Percentiles rank a stretch among this genome's conserved stretches.
phyloP scores from a whole-genome alignment of 139 green algal species.

The Dunaliella primolecta region DNA sequence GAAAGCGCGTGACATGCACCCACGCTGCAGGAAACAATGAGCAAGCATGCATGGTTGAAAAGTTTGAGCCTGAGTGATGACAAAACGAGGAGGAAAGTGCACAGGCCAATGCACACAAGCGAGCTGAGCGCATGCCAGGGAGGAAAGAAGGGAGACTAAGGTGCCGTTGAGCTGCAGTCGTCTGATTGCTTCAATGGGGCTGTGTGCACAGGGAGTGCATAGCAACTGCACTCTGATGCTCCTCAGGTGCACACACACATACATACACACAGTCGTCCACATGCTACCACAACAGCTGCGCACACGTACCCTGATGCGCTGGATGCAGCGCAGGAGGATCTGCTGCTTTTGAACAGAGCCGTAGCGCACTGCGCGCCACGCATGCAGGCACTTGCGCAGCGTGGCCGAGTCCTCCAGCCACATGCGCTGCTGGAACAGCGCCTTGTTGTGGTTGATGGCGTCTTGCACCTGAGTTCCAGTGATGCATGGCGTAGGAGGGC shows the following conservation, averaged over 20 bases:
- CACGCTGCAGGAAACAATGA: conserved; percentile 26
- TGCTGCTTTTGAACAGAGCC: conserved; percentile 49
- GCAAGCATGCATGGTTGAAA: neutral
- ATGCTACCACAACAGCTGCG: too few relatives aligned
- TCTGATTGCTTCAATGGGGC: too few relatives aligned
- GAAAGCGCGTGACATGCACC: conserved; percentile 51
- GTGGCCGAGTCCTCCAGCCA: conserved; percentile 38
- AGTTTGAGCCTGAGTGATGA: neutral
- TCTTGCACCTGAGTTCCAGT: conserved; percentile 68
- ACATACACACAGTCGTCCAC: too few relatives aligned
- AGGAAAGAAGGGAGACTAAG: too few relatives aligned
- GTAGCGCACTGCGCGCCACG: conserved; percentile 43
- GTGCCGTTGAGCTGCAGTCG: too few relatives aligned
- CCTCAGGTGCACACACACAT: too few relatives aligned
- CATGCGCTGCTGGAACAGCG: conserved; percentile 62
- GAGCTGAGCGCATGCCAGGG: too few relatives aligned
- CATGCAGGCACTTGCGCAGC: conserved; percentile 44
- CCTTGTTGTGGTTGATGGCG: conserved; percentile 75
- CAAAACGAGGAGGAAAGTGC: too few relatives aligned
- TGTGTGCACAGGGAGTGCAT: too few relatives aligned
- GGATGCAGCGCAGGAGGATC: conserved; percentile 39
- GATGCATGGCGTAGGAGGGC: too few relatives aligned
- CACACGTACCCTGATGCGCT: neutral
- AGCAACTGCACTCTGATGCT: too few relatives aligned
- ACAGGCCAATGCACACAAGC: too few relatives aligned